Evolutionary conservation across 805 yeast genomes (phyloP).

Genomic region (Hanseniaspora clermontiae): DNA sequence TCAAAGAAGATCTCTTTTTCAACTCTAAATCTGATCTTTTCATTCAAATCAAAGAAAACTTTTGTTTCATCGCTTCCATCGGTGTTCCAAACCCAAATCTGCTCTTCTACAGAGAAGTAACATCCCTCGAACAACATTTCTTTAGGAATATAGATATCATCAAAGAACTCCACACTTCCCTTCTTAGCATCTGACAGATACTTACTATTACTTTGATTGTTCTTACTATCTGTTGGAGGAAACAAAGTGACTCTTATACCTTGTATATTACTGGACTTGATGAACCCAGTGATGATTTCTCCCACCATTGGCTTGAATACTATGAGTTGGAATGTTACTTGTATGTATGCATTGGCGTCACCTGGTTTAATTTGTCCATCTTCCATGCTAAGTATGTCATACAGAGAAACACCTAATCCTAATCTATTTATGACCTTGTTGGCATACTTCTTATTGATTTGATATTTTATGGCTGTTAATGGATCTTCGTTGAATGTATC

Average conservation of each 20-base stretch:
- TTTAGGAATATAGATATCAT: conserved; percentile 82
- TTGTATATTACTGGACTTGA: conserved; percentile 71
- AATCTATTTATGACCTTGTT: conserved; percentile 73
- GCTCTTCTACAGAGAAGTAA: conserved; percentile 55
- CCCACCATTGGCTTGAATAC: conserved; percentile 93
- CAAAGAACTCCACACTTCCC: conserved; percentile 59
- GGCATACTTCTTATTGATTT: conserved; percentile 71
- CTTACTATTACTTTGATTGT: conserved; percentile 5
- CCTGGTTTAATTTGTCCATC: conserved; percentile 90
- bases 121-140: conserved; percentile 68
- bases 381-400: conserved; percentile 69
- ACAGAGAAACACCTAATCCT: conserved; percentile 73
- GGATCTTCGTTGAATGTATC: conserved; percentile 64
- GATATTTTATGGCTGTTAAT: conserved; percentile 60
- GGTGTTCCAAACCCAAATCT: conserved; percentile 82
- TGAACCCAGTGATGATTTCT: conserved; percentile 86
- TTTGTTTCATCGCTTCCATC: conserved; percentile 47
- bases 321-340: conserved; percentile 58
- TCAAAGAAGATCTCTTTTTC: conserved; percentile 81
- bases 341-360: conserved; percentile 78
- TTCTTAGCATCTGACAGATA: conserved; percentile 29
- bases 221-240: conserved; percentile 8
- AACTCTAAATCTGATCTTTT: conserved; percentile 78
- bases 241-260: conserved; percentile 52
- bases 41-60: conserved; percentile 77